phyloP scores from a whole-genome alignment of 2,329 filamentous ascomycete genomes.

The Clarireedia paspali region DNA sequence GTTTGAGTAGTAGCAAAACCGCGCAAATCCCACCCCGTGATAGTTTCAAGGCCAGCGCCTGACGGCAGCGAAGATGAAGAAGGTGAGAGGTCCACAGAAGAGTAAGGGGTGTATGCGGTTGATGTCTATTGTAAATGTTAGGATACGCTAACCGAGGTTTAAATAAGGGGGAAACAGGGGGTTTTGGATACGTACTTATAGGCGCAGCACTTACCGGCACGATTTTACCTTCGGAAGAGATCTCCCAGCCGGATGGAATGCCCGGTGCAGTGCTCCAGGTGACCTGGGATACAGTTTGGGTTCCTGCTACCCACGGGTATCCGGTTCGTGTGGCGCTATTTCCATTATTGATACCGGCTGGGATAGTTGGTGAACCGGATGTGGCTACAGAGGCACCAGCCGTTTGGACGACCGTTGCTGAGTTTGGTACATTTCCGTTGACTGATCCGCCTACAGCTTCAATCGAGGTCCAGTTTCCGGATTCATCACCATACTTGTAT shows the following conservation, averaged over 20 bases:
- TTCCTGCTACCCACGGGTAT: conserved; percentile 59
- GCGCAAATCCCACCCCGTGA: conserved; percentile 40
- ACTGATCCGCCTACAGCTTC: conserved; percentile 69
- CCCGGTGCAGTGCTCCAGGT: conserved; percentile 36
- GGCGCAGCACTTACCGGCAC: conserved; percentile 61
- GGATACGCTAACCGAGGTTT: conserved; percentile 16
- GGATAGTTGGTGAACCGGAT: conserved; percentile 55
- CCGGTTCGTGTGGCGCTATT: conserved; percentile 51
- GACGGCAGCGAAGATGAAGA: conserved; percentile 34
- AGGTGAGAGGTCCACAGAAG: conserved; percentile 40
- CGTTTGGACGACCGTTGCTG: conserved; percentile 35
- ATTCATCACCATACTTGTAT: conserved; percentile 74
- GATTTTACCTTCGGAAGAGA: conserved; percentile 72
- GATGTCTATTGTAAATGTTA: conserved; percentile 30
- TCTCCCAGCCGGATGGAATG: conserved; percentile 74
- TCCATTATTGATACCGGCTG: conserved; percentile 56
- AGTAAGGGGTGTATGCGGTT: conserved; percentile 43
- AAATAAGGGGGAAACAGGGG: not conserved
- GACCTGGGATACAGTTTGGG: conserved; percentile 41
- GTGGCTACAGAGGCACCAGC: conserved; percentile 58
- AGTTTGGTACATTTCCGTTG: conserved; percentile 50
- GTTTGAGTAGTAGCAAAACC: conserved; percentile 42
- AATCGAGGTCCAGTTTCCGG: conserved; percentile 77
- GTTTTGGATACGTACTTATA: conserved; percentile 47
- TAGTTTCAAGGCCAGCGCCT: conserved; percentile 26